phyloP scores from a whole-genome alignment of 805 yeast genomes.

The Schwanniomyces pseudopolymorphus region DNA sequence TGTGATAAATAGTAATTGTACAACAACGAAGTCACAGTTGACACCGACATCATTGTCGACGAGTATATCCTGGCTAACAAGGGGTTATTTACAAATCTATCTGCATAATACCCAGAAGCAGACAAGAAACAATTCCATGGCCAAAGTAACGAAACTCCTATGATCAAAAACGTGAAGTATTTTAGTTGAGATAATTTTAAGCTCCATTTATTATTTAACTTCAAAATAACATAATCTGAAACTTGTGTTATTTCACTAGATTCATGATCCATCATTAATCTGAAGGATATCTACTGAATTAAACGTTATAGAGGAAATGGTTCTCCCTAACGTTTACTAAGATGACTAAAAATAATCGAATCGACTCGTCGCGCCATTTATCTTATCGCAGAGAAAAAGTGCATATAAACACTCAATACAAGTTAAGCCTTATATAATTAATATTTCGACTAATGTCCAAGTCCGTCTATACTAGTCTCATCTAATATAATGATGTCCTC shows the following conservation, averaged over 20 bases:
- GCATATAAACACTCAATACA: neutral
- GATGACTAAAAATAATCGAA: neutral
- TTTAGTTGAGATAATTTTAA: conserved; percentile 29
- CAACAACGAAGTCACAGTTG: conserved; percentile 65
- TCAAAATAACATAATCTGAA: conserved; percentile 21
- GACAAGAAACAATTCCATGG: conserved; percentile 94
- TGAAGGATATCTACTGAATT: neutral
- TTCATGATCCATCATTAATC: neutral
- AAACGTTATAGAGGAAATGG: neutral
- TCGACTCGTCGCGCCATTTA: neutral
- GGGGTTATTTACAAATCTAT: conserved; percentile 54
- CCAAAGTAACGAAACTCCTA: conserved; percentile 86
- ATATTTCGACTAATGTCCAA: too few species aligned
- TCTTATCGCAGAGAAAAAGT: neutral
- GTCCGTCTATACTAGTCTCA: neutral
- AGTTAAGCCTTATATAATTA: neutral
- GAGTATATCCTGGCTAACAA: conserved; percentile 59
- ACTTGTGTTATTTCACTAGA: neutral
- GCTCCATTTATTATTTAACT: conserved; percentile 2
- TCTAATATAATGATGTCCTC: neutral
- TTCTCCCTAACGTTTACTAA: too few species aligned
- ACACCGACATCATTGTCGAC: conserved; percentile 84
- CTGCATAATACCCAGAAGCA: conserved; percentile 77
- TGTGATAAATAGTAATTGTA: conserved; percentile 64
- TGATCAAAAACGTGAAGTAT: conserved; percentile 60